Evolutionary conservation across 1,284 basidiomycete genomes (phyloP), one percentile per base, ranked within the genome.

Genomic region (Chondrostereum purpureum): DNA sequence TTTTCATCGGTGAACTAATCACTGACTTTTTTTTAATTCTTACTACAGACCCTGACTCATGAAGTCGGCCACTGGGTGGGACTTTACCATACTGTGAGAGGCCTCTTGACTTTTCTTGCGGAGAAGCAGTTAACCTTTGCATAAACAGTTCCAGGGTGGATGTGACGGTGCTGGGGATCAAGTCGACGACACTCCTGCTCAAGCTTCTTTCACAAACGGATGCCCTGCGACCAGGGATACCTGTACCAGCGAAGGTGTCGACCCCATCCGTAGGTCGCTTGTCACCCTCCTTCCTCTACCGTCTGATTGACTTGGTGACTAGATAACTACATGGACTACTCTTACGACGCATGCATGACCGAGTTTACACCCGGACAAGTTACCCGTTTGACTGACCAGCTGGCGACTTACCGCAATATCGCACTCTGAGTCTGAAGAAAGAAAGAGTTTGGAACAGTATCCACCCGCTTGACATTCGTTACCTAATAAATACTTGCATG

Each of bases 171-270:
- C 54, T 3, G 70, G 70, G 12, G 69, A 72, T 44, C 51, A 50
- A 8, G 65, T 72, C 16, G 60, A 59, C 35, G 71, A 72, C 47
- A 70, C 69, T 3, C 54, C 69, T 21, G 54, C 65, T 20, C 61
- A 68, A 44, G 55, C 53, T 20, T 52, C 51, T n/a, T 31, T 60
- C 20, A 58, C 64, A 5, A 60, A 45, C 45, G 66, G 66, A 5
- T 70, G 66, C 50, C 65, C 64, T 3, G 44, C 43, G 2, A 53
- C 53, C 11, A 55, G 64, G 8, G 55, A 64, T 42, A 63, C 67
- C 20, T 70, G 68, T 50, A 49, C 61, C 10, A 56, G 55, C 4
- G 27, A n/a, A 31, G 52, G 44, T 35, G 43, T 42, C 22, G 64
- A 70, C 47, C 60, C 66, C 6, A 58, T 68, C 42, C 51, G 61